Conservation (phyloP, 768 basidiomycete species). For the Mrakia hoshinonis region DNA sequence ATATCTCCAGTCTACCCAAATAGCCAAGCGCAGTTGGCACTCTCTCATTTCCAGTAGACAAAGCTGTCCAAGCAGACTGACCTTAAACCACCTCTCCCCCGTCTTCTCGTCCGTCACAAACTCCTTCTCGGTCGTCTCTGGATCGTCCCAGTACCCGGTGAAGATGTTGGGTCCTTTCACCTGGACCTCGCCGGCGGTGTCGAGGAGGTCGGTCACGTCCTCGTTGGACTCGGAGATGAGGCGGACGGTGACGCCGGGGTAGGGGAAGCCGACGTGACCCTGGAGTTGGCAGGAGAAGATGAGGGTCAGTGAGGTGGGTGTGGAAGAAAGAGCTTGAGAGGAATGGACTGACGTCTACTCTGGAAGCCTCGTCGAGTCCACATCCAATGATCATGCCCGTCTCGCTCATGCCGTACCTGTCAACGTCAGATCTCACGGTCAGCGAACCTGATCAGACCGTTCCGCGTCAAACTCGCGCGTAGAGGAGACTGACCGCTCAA, state of each 20-base stretch:
- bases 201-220: slow-evolving; percentile 32
- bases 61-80: not conserved
- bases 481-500: slow-evolving; percentile 31
- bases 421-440: not conserved
- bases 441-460: not conserved
- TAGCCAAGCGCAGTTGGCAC: not conserved
- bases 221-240: slow-evolving; percentile 32
- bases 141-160: slow-evolving; percentile 34
- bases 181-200: slow-evolving; percentile 35
- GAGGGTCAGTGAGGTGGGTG: not conserved
- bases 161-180: slow-evolving; percentile 35
- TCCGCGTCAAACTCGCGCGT: too few relatives aligned
- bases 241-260: slow-evolving; percentile 34
- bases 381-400: slow-evolving; percentile 34
- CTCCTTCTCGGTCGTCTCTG: slow-evolving; percentile 34
- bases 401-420: slow-evolving; percentile 38
- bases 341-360: slow-evolving; percentile 31
- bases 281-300: slow-evolving; percentile 4
- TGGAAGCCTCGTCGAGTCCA: slow-evolving; percentile 31
- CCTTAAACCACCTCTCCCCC: slow-evolving; percentile 35
- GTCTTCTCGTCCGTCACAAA: slow-evolving; percentile 30
- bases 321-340: slow-evolving; percentile 1
- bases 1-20: slow-evolving; percentile 35
- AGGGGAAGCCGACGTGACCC: slow-evolving; percentile 37
- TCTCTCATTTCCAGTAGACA: too few relatives aligned